Evolutionary conservation across 176 grass and related monocot genomes (phyloP), one percentile per base, ranked within the genome.

Genomic region (Poa annua): DNA sequence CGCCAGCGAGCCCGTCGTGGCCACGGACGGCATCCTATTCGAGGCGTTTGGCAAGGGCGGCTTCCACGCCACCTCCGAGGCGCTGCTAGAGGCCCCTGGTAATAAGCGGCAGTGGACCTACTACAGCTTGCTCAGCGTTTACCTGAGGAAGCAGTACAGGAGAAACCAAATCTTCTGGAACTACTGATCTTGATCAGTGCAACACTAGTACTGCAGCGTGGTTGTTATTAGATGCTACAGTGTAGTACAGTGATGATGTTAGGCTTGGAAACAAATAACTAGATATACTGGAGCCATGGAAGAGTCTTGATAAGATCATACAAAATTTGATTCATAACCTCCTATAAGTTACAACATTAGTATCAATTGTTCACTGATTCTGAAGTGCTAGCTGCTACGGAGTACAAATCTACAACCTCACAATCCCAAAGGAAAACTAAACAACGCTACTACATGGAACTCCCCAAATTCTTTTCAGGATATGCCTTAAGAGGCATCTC

Each of bases 91-190:
- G 54, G 88, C 94, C 11, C 13, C 71, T 16, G 77, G 25, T 4
- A 70, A 59, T 56, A 73, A 80, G 71, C 84, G 72, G 49, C 85
- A 53, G n/a, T 94, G 89, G 88, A 90, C 92, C 49, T 97, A 97
- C 75, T 79, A 88, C 36, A 83, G 83, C 80, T 69, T 97, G 75
- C 20, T 97, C 35, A 67, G 72, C 26, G 54, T 92, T 3, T 90
- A 97, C 85, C 56, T 97, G 25, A 92, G 69, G 75, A 97, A 91
- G 48, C 74, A 80, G 41, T 78, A 94, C 55, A 89, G 92, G 81
- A 92, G 75, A 62, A 85, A 92, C 82, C 94, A 97, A 70, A 79
- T 97, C 59, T 97, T 97, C 82, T 97, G 92, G 92, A 97, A 97
- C 77, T 97, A 97, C 86, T 97, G 83, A 94, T 21, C 15, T n/a